Base-by-base conservation (phyloP, 768 basidiomycete genomes). In the Leccinum boreale region DNA sequence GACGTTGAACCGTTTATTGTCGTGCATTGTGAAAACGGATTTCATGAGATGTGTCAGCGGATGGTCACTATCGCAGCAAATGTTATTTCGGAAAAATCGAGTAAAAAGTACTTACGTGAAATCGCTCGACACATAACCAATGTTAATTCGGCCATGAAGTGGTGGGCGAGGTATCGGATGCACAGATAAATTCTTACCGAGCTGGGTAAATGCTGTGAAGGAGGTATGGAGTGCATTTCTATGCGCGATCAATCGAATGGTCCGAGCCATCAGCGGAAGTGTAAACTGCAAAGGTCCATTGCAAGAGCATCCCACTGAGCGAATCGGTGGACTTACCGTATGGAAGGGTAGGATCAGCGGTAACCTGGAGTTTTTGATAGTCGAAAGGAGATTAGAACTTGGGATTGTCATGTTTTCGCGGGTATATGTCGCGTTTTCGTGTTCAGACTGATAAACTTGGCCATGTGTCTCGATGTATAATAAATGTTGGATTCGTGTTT, bases 31-130 rank as follows among this genome's bases (percentile, higher is more conserved):
- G 59, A 82, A 82, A 44, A 78, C 79, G 15, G 76, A 78, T 60
- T 79, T 79, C 78, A 81, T 82, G 52, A 82, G 73, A 60, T 82
- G 81, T 23, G 79, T 74, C 49, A 82, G 67, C 12, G 81, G 81
- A 55, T 82, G 81, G 58, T 82, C 78, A 62, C 79, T 81, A 54
- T 42, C 11, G 29, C 42, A 24, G 7, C 19, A 14, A 48, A 44
- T 10, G 48, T 59, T 21, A 56, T 28, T 11, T 52, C 11, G 33
- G 33, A 15, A 33, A 26, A 48, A 8, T 19, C 19, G 5, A 51
- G 28, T 11, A 52, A 39, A 26, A 42, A 50, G 29, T 12, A 64
- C 75, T 45, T 55, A 80, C 78, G 72, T 76, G 23, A 81, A 74
- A 59, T 81, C 81, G 35, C 77, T 75, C 0, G 79, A 79, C 45